These are phyloP conservation scores for Lichenothelia convexa DNA, from an alignment of 495 filamentous ascomycete species.

Conservation along the genomic window DNA sequence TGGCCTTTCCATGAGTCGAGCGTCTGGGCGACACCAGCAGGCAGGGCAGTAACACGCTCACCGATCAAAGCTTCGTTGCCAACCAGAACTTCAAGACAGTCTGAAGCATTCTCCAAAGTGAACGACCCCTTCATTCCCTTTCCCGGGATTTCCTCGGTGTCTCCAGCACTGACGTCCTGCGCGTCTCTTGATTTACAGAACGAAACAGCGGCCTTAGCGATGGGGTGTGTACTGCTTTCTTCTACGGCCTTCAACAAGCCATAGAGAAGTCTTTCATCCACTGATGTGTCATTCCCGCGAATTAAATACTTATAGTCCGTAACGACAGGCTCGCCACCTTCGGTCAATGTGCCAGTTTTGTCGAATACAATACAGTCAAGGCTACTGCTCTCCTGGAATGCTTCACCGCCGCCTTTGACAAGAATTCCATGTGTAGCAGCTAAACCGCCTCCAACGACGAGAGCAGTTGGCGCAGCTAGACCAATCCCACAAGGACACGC, in stretches of 20 bases:
- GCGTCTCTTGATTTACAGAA: conserved; percentile 30
- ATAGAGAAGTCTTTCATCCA: conserved; percentile 26
- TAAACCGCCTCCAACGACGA: conserved; percentile 79
- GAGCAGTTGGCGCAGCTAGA: conserved; percentile 78
- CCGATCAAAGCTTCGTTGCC: conserved; percentile 67
- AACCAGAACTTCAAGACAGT: conserved; percentile 40
- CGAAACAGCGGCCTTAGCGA: conserved; percentile 61
- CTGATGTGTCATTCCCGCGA: conserved; percentile 18
- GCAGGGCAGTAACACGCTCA: conserved; percentile 13
- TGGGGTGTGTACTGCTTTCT: conserved; percentile 69
- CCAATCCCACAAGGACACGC: conserved; percentile 89
- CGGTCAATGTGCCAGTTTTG: conserved; percentile 85
- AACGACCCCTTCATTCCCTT: conserved; percentile 65
- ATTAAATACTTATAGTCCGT: conserved; percentile 41
- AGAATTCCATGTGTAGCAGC: conserved; percentile 80
- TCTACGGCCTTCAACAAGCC: conserved; percentile 48
- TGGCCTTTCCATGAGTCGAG: conserved; percentile 17
- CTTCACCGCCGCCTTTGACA: conserved; percentile 88
- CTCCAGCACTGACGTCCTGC: conserved; percentile 21
- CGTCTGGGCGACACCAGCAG: conserved; percentile 1
- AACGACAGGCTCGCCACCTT: conserved; percentile 64
- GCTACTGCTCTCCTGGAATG: conserved; percentile 80
- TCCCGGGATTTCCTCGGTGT: conserved; percentile 59
- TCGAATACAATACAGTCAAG: conserved; percentile 85
- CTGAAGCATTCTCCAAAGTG: too few relatives aligned